Conservation (phyloP, 139 green algal genomes). For the Asterochloris erici region DNA sequence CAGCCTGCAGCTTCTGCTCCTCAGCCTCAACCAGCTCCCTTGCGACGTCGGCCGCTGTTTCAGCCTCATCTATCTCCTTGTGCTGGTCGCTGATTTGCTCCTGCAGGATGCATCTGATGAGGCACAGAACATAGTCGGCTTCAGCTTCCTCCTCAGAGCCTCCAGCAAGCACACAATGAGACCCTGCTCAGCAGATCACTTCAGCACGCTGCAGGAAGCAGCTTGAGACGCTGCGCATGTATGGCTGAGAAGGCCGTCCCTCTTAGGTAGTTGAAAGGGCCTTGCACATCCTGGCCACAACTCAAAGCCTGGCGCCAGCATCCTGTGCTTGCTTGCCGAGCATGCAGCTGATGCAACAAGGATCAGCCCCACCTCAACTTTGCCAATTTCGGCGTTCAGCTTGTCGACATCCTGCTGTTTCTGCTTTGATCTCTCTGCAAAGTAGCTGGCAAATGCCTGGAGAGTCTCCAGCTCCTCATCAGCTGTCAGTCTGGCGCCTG, state of each 20-base stretch:
- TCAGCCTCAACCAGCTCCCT: background rate
- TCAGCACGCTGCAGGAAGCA: background rate
- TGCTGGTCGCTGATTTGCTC: background rate
- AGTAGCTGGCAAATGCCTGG: constrained; percentile 11
- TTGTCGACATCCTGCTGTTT: background rate
- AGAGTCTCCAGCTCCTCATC: constrained; percentile 13
- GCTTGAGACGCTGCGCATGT: background rate
- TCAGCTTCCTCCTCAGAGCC: too few species aligned
- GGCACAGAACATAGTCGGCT: too few species aligned
- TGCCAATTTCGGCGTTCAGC: too few species aligned
- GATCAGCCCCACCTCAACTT: background rate
- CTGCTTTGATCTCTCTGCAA: background rate
- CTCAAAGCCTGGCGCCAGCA: background rate
- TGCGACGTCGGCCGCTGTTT: constrained; percentile 9
- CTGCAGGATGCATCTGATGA: too few species aligned
- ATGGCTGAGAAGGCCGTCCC: background rate
- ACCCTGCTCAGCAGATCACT: background rate
- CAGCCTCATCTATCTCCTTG: constrained; percentile 6
- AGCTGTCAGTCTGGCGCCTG: background rate
- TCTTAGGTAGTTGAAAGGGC: background rate
- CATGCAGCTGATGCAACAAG: background rate
- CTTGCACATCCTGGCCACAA: background rate
- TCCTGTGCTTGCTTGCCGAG: background rate
- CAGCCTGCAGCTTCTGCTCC: constrained; percentile 3
- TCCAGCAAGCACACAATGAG: background rate